Percentiles rank a stretch among this genome's conserved stretches.
Evolutionary conservation across 2,329 filamentous ascomycete species (phyloP).

Genomic region (Alternaria burnsii): DNA sequence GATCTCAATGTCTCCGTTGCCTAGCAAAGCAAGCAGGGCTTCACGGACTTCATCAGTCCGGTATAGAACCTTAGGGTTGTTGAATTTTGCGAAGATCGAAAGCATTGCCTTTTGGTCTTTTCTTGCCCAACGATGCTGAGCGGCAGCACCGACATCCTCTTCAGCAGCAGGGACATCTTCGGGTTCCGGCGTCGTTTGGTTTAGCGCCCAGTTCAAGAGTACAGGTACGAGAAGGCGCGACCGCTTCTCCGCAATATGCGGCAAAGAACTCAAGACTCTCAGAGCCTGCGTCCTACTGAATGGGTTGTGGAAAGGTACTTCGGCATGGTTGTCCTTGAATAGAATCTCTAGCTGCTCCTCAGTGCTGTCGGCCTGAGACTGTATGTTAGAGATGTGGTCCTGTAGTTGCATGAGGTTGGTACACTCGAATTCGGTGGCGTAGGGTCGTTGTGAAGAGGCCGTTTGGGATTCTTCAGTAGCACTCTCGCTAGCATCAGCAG

Average conservation of each 20-base stretch:
- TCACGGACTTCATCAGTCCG: slow-evolving; percentile 78
- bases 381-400: slow-evolving; percentile 24
- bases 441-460: slow-evolving; percentile 33
- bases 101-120: slow-evolving; percentile 87
- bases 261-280: slow-evolving; percentile 76
- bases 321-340: slow-evolving; percentile 71
- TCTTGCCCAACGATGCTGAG: slow-evolving; percentile 67
- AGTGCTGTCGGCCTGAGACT: slow-evolving; percentile 26
- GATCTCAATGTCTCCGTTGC: slow-evolving; percentile 89
- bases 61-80: slow-evolving; percentile 85
- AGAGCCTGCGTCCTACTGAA: slow-evolving; percentile 80
- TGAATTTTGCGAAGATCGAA: slow-evolving; percentile 81
- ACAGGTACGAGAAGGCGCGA: slow-evolving; percentile 87
- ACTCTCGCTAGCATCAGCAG: slow-evolving; percentile 20
- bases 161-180: not conserved
- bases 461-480: slow-evolving; percentile 13
- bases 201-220: slow-evolving; percentile 77
- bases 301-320: slow-evolving; percentile 59
- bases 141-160: slow-evolving; percentile 23
- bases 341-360: slow-evolving; percentile 65
- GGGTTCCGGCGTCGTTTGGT: slow-evolving; percentile 21
- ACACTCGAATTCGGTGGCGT: slow-evolving; percentile 82
- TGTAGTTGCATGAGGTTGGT: slow-evolving; percentile 71
- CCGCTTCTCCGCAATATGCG: slow-evolving; percentile 81
- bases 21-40: slow-evolving; percentile 76